Percentiles rank a stretch among this genome's conserved stretches.
Conservation (phyloP, 345 rosid species). For the Syzygium aromaticum region DNA sequence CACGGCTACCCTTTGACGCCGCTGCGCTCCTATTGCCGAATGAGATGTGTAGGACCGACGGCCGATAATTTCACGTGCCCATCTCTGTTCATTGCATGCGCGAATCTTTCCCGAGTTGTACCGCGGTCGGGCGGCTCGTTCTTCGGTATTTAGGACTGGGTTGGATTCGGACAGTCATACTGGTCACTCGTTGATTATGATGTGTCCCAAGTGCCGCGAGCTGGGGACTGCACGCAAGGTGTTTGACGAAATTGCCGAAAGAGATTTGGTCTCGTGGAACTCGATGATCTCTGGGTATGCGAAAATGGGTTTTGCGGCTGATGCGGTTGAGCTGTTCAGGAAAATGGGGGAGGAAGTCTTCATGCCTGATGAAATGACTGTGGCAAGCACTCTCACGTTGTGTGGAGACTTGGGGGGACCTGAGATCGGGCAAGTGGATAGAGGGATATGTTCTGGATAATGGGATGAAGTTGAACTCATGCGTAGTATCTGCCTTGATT, state of each 20-base stretch:
- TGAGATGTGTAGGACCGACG: slow-evolving; percentile 44
- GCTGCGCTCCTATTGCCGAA: slow-evolving; percentile 34
- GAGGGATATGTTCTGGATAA: slow-evolving; percentile 35
- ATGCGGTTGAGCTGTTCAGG: slow-evolving; percentile 54
- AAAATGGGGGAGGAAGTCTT: slow-evolving; percentile 54
- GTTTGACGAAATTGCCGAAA: slow-evolving; percentile 59
- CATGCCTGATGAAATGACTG: slow-evolving; percentile 66
- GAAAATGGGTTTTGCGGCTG: slow-evolving; percentile 43
- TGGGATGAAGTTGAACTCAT: slow-evolving; percentile 41
- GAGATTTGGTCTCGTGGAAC: slow-evolving; percentile 77
- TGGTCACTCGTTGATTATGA: slow-evolving; percentile 48
- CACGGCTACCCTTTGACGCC: slow-evolving; percentile 19
- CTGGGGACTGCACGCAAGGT: slow-evolving; percentile 40
- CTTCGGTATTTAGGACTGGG: slow-evolving; percentile 44
- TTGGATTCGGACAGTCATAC: slow-evolving; percentile 46
- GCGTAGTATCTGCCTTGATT: slow-evolving; percentile 58
- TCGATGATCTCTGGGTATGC: slow-evolving; percentile 88
- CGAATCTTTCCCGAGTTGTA: slow-evolving; percentile 31
- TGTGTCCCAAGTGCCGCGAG: slow-evolving; percentile 43
- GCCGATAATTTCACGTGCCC: slow-evolving; percentile 73
- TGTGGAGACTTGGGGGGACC: slow-evolving; percentile 65
- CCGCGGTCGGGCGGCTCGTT: slow-evolving; percentile 50
- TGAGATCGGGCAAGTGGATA: slow-evolving; percentile 51
- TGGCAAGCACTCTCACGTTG: slow-evolving; percentile 67
- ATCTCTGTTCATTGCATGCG: slow-evolving; percentile 57